Evolutionary conservation across 2,329 filamentous ascomycete genomes (phyloP).

Genomic region (Aureobasidium lini): DNA sequence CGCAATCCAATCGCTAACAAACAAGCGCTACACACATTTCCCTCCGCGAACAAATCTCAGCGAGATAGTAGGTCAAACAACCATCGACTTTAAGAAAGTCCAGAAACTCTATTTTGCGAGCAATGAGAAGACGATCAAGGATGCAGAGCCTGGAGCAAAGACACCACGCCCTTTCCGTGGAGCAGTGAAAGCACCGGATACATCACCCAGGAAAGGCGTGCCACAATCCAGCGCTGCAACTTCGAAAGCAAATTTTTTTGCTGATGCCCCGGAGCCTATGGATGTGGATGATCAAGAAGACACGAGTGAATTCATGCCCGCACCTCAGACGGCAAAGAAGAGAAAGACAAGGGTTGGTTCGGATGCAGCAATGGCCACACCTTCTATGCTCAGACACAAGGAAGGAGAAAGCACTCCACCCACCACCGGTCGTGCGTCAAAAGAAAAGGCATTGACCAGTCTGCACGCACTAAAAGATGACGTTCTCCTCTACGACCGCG

Average conservation of each 20-base stretch:
- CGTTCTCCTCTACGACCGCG: slow-evolving; percentile 85
- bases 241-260: not conserved
- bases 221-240: slow-evolving; percentile 15
- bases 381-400: slow-evolving; percentile 26
- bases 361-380: slow-evolving; percentile 20
- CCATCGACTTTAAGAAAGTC: slow-evolving; percentile 63
- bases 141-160: not conserved
- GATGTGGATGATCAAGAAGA: not conserved
- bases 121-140: slow-evolving; percentile 16
- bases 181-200: slow-evolving; percentile 11
- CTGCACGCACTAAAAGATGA: slow-evolving; percentile 74
- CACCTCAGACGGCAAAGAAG: slow-evolving; percentile 20
- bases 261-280: not conserved
- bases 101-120: slow-evolving; percentile 60
- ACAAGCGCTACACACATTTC: slow-evolving; percentile 75
- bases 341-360: slow-evolving; percentile 17
- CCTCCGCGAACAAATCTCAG: slow-evolving; percentile 83
- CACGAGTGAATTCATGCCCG: slow-evolving; percentile 1
- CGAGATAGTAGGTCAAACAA: slow-evolving; percentile 85
- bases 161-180: slow-evolving; percentile 10
- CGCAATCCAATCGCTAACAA: slow-evolving; percentile 63
- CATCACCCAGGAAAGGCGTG: slow-evolving; percentile 18
- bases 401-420: slow-evolving; percentile 83
- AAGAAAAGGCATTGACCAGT: slow-evolving; percentile 70
- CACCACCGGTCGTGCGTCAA: slow-evolving; percentile 69